Conservation (phyloP, 2,329 filamentous ascomycete genomes). For the Trichoderma lentiforme region DNA sequence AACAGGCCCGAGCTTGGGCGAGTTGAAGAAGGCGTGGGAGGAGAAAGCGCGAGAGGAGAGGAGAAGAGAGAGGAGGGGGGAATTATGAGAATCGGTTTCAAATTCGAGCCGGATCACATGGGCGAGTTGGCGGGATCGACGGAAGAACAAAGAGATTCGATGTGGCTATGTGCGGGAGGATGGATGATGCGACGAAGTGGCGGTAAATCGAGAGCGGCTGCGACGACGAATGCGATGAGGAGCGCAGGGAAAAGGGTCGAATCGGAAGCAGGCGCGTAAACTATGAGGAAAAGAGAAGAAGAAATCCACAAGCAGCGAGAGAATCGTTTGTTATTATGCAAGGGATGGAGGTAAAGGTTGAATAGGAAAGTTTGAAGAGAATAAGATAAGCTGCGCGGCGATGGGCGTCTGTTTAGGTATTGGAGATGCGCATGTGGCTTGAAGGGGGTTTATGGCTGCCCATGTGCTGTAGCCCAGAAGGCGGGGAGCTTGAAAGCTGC, state of each 20-base stretch:
- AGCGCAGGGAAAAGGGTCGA: neutral
- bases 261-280: neutral
- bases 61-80: neutral
- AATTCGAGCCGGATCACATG: slow-evolving; percentile 12
- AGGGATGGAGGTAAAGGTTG: neutral
- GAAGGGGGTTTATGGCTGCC: neutral
- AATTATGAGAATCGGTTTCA: neutral
- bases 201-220: neutral
- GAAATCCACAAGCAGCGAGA: neutral
- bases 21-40: neutral
- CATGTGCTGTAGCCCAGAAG: neutral
- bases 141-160: neutral
- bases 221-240: neutral
- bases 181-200: slow-evolving; percentile 4
- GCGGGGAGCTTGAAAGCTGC: neutral
- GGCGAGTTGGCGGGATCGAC: slow-evolving; percentile 7
- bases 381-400: neutral
- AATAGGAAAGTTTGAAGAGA: slow-evolving; percentile 5
- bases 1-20: neutral
- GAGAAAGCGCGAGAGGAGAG: neutral
- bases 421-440: slow-evolving; percentile 14
- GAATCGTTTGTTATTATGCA: neutral
- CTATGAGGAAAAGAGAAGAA: neutral
- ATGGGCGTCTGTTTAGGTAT: neutral
- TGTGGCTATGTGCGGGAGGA: neutral